Evolutionary conservation across 805 yeast species (phyloP).

Genomic region (Sugiyamaella americana): DNA sequence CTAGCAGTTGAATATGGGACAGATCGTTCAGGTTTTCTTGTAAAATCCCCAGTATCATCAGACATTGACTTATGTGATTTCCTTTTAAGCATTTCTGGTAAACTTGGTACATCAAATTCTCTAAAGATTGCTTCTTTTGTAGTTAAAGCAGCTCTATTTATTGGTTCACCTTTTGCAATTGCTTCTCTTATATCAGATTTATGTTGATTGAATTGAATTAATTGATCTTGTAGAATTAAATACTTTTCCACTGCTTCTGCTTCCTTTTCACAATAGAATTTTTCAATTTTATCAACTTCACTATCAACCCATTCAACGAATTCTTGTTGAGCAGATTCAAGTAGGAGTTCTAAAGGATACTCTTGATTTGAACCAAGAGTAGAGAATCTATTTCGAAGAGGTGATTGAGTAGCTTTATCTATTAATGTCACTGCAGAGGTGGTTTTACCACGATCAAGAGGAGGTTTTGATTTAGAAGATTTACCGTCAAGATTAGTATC

Average conservation of each 20-base stretch:
- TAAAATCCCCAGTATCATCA: conserved; percentile 41
- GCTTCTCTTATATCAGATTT: conserved; percentile 6
- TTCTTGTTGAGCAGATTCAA: conserved; percentile 36
- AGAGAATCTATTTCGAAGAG: conserved; percentile 10
- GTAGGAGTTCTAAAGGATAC: conserved; percentile 8
- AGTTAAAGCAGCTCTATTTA: conserved; percentile 1
- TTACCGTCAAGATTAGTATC: not conserved
- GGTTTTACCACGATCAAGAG: too few relatives aligned
- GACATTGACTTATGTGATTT: conserved; percentile 2
- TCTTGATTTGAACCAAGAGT: conserved; percentile 7
- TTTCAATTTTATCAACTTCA: conserved; percentile 54
- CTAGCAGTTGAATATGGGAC: conserved; percentile 62
- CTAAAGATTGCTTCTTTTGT: conserved; percentile 1
- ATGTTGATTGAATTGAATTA: conserved; percentile 57
- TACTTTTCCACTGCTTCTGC: conserved; percentile 54
- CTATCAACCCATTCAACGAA: conserved; percentile 64
- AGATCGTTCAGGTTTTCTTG: conserved; percentile 25
- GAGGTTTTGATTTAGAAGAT: not conserved
- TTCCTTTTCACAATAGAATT: conserved; percentile 57
- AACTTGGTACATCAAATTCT: conserved; percentile 19
- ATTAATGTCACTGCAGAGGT: conserved; percentile 2
- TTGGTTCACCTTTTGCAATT: conserved; percentile 2
- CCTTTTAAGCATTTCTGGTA: conserved; percentile 14
- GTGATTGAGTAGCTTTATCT: conserved; percentile 1
- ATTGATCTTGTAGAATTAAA: conserved; percentile 59